Evolutionary conservation across 768 basidiomycete species (phyloP).

Genomic region (Xerocomus brunneocitrinus): DNA sequence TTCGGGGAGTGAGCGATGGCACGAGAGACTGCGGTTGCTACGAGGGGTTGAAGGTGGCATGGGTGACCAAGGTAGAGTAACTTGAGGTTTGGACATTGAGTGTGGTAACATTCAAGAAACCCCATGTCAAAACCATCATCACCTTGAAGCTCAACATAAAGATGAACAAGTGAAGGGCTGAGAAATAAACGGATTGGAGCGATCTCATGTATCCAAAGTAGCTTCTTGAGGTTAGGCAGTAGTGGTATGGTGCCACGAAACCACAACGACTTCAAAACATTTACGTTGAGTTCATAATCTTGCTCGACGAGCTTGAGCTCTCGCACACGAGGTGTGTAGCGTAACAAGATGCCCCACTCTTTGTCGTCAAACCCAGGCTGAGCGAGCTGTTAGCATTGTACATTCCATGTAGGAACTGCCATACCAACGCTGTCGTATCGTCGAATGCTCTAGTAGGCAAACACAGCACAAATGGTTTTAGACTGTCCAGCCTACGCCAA

Average conservation of each 20-base stretch:
- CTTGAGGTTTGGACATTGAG: not conserved
- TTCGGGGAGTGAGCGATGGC: not conserved
- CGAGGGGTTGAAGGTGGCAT: not conserved
- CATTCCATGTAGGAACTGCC: not conserved
- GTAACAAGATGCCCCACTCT: not conserved
- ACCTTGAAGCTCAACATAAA: not conserved
- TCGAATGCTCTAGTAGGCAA: not conserved
- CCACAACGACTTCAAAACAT: not conserved
- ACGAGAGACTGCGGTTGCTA: not conserved
- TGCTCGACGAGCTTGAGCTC: not conserved
- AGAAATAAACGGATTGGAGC: not conserved
- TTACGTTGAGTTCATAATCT: not conserved
- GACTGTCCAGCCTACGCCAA: too few relatives aligned
- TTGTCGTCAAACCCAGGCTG: not conserved
- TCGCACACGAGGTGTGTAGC: not conserved
- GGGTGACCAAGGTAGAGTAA: not conserved
- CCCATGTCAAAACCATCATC: not conserved
- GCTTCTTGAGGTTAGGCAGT: not conserved
- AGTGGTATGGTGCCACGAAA: not conserved
- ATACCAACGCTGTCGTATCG: not conserved
- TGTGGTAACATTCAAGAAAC: not conserved
- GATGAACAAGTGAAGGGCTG: not conserved
- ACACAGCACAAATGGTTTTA: constrained; percentile 3
- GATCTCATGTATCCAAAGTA: not conserved
- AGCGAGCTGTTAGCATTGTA: not conserved